Percentiles rank a stretch among this genome's conserved stretches.
Conservation (phyloP, 208 protist species). For the Trypanosomatidae sp. region DNA sequence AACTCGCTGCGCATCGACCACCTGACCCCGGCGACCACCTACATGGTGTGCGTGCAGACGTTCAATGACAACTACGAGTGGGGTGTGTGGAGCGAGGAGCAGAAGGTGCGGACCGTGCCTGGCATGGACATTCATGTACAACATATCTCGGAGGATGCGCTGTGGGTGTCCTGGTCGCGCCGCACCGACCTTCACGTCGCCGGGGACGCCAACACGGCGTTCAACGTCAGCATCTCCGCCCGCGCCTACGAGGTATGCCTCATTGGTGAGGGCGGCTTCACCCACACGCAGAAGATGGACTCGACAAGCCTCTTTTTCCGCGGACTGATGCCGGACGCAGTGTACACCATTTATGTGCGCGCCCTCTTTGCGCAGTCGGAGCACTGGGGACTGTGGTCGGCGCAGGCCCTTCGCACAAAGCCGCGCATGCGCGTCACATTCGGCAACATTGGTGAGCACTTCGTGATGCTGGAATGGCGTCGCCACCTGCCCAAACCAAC, state of each 20-base stretch:
- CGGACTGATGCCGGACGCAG: conserved; percentile 80
- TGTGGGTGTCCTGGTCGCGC: conserved; percentile 87
- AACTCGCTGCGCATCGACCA: conserved; percentile 62
- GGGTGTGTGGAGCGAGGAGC: conserved; percentile 90
- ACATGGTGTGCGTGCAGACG: conserved; percentile 87
- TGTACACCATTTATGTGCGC: conserved; percentile 86
- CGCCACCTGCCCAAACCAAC: conserved; percentile 69
- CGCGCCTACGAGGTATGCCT: conserved; percentile 82
- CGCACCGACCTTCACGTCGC: conserved; percentile 56
- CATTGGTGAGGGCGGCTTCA: conserved; percentile 72
- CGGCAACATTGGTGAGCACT: conserved; percentile 92
- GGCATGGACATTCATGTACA: conserved; percentile 84
- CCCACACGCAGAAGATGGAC: conserved; percentile 68
- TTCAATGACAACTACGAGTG: conserved; percentile 92
- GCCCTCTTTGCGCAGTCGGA: conserved; percentile 71
- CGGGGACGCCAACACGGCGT: conserved; percentile 63
- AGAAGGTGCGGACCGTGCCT: conserved; percentile 83
- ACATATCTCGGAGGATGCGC: conserved; percentile 86
- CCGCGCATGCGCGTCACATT: conserved; percentile 82
- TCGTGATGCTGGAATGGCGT: conserved; percentile 91
- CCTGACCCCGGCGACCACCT: conserved; percentile 82
- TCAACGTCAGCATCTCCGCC: conserved; percentile 82
- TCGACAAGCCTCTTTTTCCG: conserved; percentile 84
- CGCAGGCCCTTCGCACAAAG: conserved; percentile 79
- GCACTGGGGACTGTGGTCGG: conserved; percentile 88